A percentile compares a stretch with the other conserved stretches of the same genome.
Evolutionary conservation across 1,284 basidiomycete species (phyloP).

Genomic region (Neolentinus lepideus): DNA sequence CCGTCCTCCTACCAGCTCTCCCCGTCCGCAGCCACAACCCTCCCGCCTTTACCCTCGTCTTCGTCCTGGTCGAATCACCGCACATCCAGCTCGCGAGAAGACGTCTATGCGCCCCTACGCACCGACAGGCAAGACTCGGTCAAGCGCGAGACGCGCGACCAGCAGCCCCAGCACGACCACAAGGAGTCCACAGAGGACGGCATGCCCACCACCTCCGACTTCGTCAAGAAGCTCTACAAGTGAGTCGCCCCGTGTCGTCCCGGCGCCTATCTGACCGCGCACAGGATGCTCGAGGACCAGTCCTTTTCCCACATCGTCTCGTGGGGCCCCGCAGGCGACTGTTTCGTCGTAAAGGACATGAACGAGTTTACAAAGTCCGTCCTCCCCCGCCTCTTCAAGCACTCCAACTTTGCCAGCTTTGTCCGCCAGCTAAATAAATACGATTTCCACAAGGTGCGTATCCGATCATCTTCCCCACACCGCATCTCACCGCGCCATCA

Average conservation of each 20-base stretch:
- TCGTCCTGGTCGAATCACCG: conserved; percentile 21
- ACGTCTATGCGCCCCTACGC: conserved; percentile 19
- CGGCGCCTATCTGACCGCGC: not conserved
- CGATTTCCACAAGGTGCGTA: conserved; percentile 87
- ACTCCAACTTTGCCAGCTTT: conserved; percentile 94
- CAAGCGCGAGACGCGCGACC: conserved; percentile 16
- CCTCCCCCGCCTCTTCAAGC: conserved; percentile 92
- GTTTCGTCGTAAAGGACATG: conserved; percentile 98
- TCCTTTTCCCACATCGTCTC: conserved; percentile 72
- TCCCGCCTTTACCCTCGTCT: conserved; percentile 20
- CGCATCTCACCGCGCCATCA: conserved; percentile 12
- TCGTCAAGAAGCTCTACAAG: conserved; percentile 96
- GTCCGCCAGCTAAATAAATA: conserved; percentile 97
- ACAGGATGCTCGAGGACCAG: conserved; percentile 83
- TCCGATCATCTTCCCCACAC: not conserved
- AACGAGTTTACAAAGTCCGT: conserved; percentile 95
- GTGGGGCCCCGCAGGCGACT: conserved; percentile 84
- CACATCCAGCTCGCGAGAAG: conserved; percentile 26
- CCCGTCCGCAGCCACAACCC: conserved; percentile 23
- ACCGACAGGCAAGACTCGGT: conserved; percentile 14
- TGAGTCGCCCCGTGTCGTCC: conserved; percentile 26
- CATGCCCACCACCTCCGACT: conserved; percentile 79
- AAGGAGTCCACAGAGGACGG: conserved; percentile 35
- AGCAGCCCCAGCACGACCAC: conserved; percentile 9
- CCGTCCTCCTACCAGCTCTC: conserved; percentile 23